Evolutionary conservation across 176 grass and related monocot species (phyloP).

Genomic region (Raddia distichophylla): DNA sequence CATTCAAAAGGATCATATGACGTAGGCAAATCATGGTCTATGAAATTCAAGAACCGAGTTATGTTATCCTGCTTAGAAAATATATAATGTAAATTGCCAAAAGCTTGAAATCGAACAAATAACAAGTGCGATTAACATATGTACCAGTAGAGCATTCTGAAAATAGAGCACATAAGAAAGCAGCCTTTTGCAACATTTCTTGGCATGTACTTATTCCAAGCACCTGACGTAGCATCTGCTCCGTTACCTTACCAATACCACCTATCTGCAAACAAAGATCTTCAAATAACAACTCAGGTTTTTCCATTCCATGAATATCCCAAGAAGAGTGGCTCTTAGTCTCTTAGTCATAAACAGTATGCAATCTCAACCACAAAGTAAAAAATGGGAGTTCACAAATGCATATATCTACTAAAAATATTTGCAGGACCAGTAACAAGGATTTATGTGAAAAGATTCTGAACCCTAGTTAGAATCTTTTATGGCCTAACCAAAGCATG

Average conservation of each 20-base stretch:
- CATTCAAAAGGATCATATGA: slow-evolving; percentile 31
- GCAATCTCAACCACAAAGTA: slow-evolving; percentile 10
- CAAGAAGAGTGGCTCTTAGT: slow-evolving; percentile 1
- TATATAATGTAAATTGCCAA: slow-evolving; percentile 29
- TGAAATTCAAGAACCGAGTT: slow-evolving; percentile 22
- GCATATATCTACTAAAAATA: slow-evolving; percentile 13
- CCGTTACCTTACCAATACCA: slow-evolving; percentile 97
- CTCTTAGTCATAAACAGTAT: slow-evolving; percentile 11
- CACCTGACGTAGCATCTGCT: slow-evolving; percentile 76
- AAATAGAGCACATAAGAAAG: slow-evolving; percentile 84
- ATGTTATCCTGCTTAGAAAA: slow-evolving; percentile 18
- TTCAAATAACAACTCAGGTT: slow-evolving; percentile 53
- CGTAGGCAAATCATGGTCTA: neutral
- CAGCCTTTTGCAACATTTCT: slow-evolving; percentile 79
- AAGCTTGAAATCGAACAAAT: slow-evolving; percentile 37
- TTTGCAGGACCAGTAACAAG: neutral
- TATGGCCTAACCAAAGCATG: slow-evolving; percentile 17
- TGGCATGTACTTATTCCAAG: slow-evolving; percentile 89
- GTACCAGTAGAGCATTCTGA: slow-evolving; percentile 82
- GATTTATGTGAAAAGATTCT: neutral
- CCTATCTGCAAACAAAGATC: slow-evolving; percentile 80
- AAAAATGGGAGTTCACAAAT: slow-evolving; percentile 10
- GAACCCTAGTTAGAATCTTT: slow-evolving; percentile 6
- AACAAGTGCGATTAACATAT: slow-evolving; percentile 40
- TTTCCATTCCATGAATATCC: slow-evolving; percentile 28